phyloP scores from a whole-genome alignment of 371 early-diverging fungal species.

The Mucor plumbeus region DNA sequence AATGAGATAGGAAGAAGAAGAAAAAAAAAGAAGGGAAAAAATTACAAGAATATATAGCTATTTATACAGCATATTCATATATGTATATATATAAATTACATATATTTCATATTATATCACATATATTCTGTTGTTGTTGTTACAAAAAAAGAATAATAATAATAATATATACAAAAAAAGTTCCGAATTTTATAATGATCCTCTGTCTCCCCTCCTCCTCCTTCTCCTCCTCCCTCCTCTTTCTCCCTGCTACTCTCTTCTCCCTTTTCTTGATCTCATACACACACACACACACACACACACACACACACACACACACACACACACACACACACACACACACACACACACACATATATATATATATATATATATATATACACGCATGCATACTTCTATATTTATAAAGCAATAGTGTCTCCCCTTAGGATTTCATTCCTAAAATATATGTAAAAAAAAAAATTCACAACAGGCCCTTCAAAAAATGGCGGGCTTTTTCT shows the following conservation, averaged over 20 bases:
- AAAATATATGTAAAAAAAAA: background rate
- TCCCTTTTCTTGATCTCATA: no score
- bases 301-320: background rate
- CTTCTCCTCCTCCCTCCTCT: background rate
- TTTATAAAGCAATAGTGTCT: background rate
- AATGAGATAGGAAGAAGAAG: slow-evolving; percentile 1
- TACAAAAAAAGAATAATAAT: slow-evolving; percentile 2
- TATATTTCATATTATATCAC: background rate
- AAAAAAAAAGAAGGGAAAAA: background rate
- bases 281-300: background rate
- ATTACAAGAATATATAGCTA: background rate
- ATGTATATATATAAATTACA: background rate
- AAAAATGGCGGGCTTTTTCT: slow-evolving; percentile 9
- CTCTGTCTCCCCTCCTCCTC: background rate
- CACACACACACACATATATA: background rate
- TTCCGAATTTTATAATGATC: slow-evolving; percentile 10
- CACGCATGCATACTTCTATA: background rate
- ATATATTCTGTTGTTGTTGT: slow-evolving; percentile 2
- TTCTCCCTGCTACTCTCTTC: no score
- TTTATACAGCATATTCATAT: background rate
- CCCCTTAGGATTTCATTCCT: slow-evolving; percentile 4
- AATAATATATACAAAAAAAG: slow-evolving; percentile 4
- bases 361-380: no score
- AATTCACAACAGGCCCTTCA: background rate
- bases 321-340: background rate